These are phyloP conservation scores for Hyaloscypha hepaticicola DNA, from an alignment of 495 filamentous ascomycete species.

Conservation along the genomic window DNA sequence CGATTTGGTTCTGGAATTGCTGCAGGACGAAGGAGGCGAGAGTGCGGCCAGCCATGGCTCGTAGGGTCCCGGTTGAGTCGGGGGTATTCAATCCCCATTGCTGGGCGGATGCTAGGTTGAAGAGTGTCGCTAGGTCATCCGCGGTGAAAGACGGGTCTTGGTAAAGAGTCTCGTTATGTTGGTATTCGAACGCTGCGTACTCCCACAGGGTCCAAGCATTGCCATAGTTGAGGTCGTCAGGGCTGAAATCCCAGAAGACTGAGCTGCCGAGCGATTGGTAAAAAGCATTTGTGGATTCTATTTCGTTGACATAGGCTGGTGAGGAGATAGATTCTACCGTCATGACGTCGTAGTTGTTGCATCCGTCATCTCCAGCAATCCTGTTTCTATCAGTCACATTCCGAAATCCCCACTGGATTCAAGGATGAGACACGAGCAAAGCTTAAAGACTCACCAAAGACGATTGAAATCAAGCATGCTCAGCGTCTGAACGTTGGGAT, in stretches of 20 bases:
- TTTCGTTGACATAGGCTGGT: constrained; percentile 38
- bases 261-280: constrained; percentile 48
- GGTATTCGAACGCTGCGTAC: constrained; percentile 59
- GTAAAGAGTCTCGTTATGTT: constrained; percentile 57
- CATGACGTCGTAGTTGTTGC: constrained; percentile 43
- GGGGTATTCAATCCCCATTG: constrained; percentile 60
- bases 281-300: constrained; percentile 43
- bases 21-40: constrained; percentile 51
- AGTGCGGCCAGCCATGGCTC: constrained; percentile 57
- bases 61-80: constrained; percentile 40
- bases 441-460: constrained; percentile 36
- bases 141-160: constrained; percentile 38
- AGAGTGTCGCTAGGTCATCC: constrained; percentile 49
- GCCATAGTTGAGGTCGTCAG: constrained; percentile 40
- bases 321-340: constrained; percentile 41
- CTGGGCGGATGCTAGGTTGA: constrained; percentile 57
- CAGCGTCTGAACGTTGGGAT: constrained; percentile 53
- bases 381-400: constrained; percentile 21
- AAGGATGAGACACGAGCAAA: too few species aligned
- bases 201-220: constrained; percentile 33
- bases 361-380: constrained; percentile 53
- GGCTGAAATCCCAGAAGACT: constrained; percentile 33
- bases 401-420: too few species aligned
- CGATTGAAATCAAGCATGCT: constrained; percentile 50
- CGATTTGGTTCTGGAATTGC: constrained; percentile 19